Base-by-base conservation (phyloP, 2,329 filamentous ascomycete species). In the Colletotrichum orchidophilum region DNA sequence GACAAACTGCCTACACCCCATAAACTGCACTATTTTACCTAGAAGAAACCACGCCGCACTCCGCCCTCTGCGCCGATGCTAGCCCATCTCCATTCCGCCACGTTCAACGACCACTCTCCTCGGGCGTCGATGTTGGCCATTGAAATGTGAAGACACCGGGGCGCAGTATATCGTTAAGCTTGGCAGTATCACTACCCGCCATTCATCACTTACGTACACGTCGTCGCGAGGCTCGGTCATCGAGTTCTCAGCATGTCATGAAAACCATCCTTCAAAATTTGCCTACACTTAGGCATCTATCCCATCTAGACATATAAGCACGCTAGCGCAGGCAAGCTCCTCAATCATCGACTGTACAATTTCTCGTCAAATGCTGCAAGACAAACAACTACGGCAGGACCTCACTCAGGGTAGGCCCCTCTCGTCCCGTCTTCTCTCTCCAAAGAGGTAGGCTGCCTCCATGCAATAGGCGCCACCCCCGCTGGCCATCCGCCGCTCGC, bases 391-490 rank as follows among this genome's bases (percentile, higher is more conserved):
- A 42, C 18, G n/a, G n/a, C n/a, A n/a, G 52, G 53, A 39, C 33
- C 26, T 18, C 54, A 21, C 59, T 68, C 64, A 72, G 55, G 73
- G 62, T 66, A 74, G 71, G 80, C 79, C 72, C 76, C 75, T 63
- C 78, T 79, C 64, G 78, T 76, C 70, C 78, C 79, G 74, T 64
- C 85, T 67, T n/a, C 83, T 78, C 74, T 93, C 93, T 24, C 94
- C 94, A 85, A 98, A 97, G 59, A 98, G 83, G 81, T 94, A 92
- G 7, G 94, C 95, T 3, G 96, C 96, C 81, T 98, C 96, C 71
- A 96, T 91, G 81, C 96, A 98, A 83, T 97, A 98, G 57, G 93
- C 91, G 5, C 91, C 92, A 61, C 87, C 89, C 24, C 89, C 90
- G 73, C 88, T 88, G 66, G 86, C 88, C 82, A 92, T 92, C 62